Evolutionary conservation across 495 filamentous ascomycete genomes (phyloP).

Genomic region (Hyaloscypha hepaticicola): DNA sequence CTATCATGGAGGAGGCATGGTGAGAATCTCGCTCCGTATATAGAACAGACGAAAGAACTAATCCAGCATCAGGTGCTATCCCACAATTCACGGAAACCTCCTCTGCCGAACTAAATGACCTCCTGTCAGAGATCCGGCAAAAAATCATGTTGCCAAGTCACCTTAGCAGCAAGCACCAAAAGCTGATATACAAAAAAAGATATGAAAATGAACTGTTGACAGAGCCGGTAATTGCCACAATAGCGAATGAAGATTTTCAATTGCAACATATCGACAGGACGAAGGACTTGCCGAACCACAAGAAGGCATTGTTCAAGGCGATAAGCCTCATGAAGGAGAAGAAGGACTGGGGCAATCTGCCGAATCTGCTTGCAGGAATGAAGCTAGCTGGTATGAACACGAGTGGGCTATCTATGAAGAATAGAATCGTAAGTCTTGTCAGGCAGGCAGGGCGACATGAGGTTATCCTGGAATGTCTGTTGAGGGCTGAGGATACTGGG

Average conservation of each 20-base stretch:
- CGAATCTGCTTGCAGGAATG: conserved; percentile 57
- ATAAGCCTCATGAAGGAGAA: conserved; percentile 51
- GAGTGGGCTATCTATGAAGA: background rate
- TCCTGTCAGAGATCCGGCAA: conserved; percentile 46
- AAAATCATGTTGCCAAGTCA: conserved; percentile 64
- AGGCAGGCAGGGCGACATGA: conserved; percentile 41
- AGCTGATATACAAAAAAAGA: conserved; percentile 50
- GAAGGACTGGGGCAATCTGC: conserved; percentile 62
- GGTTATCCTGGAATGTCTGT: conserved; percentile 54
- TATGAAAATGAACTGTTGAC: conserved; percentile 51
- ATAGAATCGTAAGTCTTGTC: conserved; percentile 35
- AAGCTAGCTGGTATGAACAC: conserved; percentile 8
- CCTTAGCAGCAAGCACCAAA: conserved; percentile 54
- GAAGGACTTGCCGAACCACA: conserved; percentile 36
- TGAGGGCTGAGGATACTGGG: conserved; percentile 46
- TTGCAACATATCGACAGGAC: conserved; percentile 48
- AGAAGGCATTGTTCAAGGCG: conserved; percentile 38
- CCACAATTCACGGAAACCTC: conserved; percentile 52
- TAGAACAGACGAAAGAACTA: conserved; percentile 2
- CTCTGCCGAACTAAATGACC: conserved; percentile 49
- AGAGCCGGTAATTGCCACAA: conserved; percentile 60
- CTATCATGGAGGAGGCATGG: conserved; percentile 20
- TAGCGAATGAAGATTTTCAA: conserved; percentile 56
- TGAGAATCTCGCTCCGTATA: conserved; percentile 4
- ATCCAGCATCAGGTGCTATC: conserved; percentile 36